Percentiles rank a stretch among this genome's conserved stretches.
Evolutionary conservation across 1,284 basidiomycete genomes (phyloP).

Genomic region (Fomitiporia mediterranea): DNA sequence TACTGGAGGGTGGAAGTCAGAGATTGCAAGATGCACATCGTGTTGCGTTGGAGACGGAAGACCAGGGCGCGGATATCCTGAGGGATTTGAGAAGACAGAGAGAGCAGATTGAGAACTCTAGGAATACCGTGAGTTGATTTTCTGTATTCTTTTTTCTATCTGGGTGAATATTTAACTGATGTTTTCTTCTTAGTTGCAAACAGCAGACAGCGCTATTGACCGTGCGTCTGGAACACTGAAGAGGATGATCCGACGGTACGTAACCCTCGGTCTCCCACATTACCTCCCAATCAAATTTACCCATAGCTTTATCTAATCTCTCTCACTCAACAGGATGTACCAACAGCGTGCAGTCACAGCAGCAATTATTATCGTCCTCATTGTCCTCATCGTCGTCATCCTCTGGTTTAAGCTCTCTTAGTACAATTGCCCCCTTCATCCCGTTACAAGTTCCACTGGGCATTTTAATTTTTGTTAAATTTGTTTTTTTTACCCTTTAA

Average conservation of each 20-base stretch:
- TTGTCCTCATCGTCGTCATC: constrained; percentile 66
- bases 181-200: constrained; percentile 46
- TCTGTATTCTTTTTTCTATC: background rate
- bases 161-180: background rate
- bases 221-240: constrained; percentile 69
- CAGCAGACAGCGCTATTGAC: constrained; percentile 69
- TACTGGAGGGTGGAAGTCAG: constrained; percentile 74
- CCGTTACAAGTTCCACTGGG: background rate
- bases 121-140: constrained; percentile 68
- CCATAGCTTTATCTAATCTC: background rate
- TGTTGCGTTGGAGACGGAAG: constrained; percentile 94
- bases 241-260: constrained; percentile 73
- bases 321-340: constrained; percentile 58
- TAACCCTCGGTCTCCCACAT: background rate
- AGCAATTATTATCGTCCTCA: constrained; percentile 63
- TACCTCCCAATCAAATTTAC: background rate
- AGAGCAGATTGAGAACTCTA: constrained; percentile 93
- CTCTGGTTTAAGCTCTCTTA: constrained; percentile 64
- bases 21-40: constrained; percentile 88
- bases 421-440: constrained; percentile 22
- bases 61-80: constrained; percentile 91
- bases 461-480: background rate
- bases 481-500: constrained; percentile 4
- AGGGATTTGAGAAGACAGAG: constrained; percentile 82
- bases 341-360: constrained; percentile 71